Evolutionary conservation across 1,139 yeast species (phyloP), one percentile per base, ranked within the genome.

Genomic region (Ashbya aceris): DNA sequence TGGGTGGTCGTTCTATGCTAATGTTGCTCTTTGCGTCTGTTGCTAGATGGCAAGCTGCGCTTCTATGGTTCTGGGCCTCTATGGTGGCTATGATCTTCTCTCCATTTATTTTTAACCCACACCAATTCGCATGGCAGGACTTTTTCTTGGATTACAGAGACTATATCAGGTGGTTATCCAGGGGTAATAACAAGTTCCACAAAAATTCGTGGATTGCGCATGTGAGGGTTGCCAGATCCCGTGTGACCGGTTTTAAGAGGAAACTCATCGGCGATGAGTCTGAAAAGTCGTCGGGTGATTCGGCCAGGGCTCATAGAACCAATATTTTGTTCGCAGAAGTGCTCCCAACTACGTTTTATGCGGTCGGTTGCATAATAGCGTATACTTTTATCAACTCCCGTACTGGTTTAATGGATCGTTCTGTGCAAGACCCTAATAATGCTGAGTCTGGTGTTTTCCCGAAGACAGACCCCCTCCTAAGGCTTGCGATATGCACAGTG

Each of bases 131-230:
- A 45, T 87, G 96, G 95, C 94, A 87, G 65, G 98, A 91, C 69
- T 93, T 85, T 78, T 91, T 93, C 69, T 83, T 91, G 68, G 99
- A 91, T 67, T 91, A 93, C 79, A 84, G 98, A 69, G 98, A 91
- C 66, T 91, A 79, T 68, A 85, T 93, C 61, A 82, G 98, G 71
- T 91, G 99, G 99, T 71, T 91, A 66, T 85, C 96, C 27, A 84
- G 98, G 71, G 98, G 98, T 77, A 93, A 93, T 72, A 83, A 93
- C 60, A 86, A 89, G 68, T 91, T 96, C 91, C 98, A 93, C 71
- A 83, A 95, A 74, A 91, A 91, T 73, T 93, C 98, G 11, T 91
- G 99, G 99, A 89, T 93, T 65, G 98, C 97, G 50, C 91, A 87
- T 66, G 84, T 89, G 50, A 82, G 97, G 69, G 76, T 89, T 70